phyloP scores from a whole-genome alignment of 495 filamentous ascomycete species.

The Aspergillus hancockii region DNA sequence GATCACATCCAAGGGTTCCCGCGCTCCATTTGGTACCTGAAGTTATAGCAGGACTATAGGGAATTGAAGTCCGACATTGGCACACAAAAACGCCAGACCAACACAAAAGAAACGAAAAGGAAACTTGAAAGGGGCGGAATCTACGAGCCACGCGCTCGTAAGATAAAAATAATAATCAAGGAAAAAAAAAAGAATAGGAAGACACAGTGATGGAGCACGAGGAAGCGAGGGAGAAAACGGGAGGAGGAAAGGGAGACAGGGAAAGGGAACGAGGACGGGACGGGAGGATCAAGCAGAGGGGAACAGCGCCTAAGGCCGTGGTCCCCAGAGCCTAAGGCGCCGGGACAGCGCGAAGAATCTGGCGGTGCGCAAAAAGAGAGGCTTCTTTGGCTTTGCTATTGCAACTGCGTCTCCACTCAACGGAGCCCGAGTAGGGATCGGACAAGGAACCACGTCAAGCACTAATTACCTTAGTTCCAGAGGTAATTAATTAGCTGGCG shows the following conservation, averaged over 20 bases:
- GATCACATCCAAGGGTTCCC: slow-evolving; percentile 26
- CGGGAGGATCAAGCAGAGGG: slow-evolving; percentile 12
- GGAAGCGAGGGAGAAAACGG: slow-evolving; percentile 16
- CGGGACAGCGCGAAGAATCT: background rate
- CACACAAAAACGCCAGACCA: slow-evolving; percentile 32
- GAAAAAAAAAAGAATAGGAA: slow-evolving; percentile 9
- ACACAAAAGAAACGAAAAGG: slow-evolving; percentile 32
- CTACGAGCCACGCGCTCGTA: slow-evolving; percentile 24
- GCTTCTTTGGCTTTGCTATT: slow-evolving; percentile 7
- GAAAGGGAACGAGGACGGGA: slow-evolving; percentile 5
- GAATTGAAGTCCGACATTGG: slow-evolving; percentile 20
- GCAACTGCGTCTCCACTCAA: slow-evolving; percentile 2
- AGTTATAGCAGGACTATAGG: slow-evolving; percentile 14
- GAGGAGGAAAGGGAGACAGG: slow-evolving; percentile 17
- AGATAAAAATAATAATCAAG: slow-evolving; percentile 14
- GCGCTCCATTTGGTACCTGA: slow-evolving; percentile 24
- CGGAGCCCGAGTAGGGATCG: background rate
- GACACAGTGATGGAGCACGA: slow-evolving; percentile 18
- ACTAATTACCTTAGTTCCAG: slow-evolving; percentile 4
- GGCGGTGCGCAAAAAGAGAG: slow-evolving; percentile 1
- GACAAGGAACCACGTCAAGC: slow-evolving; percentile 4
- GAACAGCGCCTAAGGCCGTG: slow-evolving; percentile 14
- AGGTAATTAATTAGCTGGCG: slow-evolving; percentile 2
- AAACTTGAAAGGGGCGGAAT: slow-evolving; percentile 25
- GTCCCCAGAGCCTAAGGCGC: slow-evolving; percentile 2